Conservation (phyloP, 2,329 filamentous ascomycete genomes). For the Thermothelomyces thermophilus region DNA sequence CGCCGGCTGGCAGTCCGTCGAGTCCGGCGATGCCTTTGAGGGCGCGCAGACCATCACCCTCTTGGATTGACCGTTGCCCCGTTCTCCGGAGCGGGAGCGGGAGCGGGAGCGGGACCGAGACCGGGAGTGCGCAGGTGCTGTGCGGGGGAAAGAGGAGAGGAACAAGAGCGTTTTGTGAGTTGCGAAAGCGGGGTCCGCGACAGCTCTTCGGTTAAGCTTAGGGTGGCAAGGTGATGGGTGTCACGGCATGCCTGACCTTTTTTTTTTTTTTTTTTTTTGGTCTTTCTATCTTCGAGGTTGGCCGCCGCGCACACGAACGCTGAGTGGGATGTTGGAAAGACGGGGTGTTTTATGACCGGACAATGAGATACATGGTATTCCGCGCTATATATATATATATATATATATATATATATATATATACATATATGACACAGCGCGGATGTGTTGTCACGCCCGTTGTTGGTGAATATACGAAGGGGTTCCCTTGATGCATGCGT, state of each 20-base stretch:
- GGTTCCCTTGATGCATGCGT: too few species aligned
- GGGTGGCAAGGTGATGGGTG: too few species aligned
- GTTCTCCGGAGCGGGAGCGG: too few species aligned
- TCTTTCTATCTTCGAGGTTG: background rate
- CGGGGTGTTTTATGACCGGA: background rate
- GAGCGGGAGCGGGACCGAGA: too few species aligned
- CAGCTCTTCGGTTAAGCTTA: too few species aligned
- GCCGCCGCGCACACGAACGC: too few species aligned
- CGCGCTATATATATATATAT: background rate
- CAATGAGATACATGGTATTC: background rate
- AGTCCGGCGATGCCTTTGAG: slow-evolving; percentile 65
- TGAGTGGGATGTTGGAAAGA: too few species aligned
- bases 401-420: too few species aligned
- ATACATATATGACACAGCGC: too few species aligned
- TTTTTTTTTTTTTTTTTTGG: background rate
- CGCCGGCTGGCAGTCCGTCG: slow-evolving; percentile 72
- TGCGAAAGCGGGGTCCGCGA: too few species aligned
- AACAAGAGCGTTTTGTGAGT: background rate
- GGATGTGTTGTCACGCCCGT: too few species aligned
- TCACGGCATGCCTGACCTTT: background rate
- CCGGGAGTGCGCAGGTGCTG: background rate
- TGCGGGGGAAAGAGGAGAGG: background rate
- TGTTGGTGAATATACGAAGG: too few species aligned
- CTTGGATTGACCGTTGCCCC: background rate
- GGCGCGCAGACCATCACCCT: slow-evolving; percentile 51